Conservation (phyloP, 305 asterid genomes). For the Withania somnifera region DNA sequence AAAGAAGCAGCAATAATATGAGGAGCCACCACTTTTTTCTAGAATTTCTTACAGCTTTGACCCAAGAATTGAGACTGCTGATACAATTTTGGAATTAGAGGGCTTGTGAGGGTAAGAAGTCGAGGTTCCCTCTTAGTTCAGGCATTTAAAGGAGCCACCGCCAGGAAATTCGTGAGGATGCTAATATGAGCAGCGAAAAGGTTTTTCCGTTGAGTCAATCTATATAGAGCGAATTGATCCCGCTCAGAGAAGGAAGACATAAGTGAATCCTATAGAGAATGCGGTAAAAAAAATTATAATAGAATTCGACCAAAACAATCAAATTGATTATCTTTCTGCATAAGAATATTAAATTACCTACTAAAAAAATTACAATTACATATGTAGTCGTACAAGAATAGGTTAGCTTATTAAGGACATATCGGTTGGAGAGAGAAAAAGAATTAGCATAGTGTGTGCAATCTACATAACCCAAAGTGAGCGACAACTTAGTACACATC, state of each 20-base stretch:
- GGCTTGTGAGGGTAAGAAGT: not conserved
- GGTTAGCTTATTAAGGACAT: not conserved
- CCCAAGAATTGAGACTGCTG: not conserved
- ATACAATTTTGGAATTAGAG: not conserved
- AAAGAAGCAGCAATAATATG: not conserved
- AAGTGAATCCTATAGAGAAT: not conserved
- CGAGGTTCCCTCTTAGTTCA: not conserved
- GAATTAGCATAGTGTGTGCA: not conserved
- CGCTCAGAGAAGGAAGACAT: not conserved
- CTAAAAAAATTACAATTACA: not conserved
- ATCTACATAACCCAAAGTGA: not conserved
- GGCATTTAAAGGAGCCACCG: not conserved
- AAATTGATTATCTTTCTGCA: not conserved
- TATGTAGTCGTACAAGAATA: not conserved
- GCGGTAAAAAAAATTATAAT: not conserved
- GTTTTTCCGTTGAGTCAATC: too few species aligned
- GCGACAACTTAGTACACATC: not conserved
- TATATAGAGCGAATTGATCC: too few species aligned
- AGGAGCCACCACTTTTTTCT: not conserved
- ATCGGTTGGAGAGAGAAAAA: not conserved
- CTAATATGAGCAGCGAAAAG: too few species aligned
- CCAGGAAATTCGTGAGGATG: not conserved
- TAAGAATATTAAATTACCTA: not conserved
- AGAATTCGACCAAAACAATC: not conserved
- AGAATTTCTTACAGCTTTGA: not conserved